Evolutionary conservation across 2,329 filamentous ascomycete genomes (phyloP), one percentile per base, ranked within the genome.

Genomic region (Thielaviopsis cerberus): DNA sequence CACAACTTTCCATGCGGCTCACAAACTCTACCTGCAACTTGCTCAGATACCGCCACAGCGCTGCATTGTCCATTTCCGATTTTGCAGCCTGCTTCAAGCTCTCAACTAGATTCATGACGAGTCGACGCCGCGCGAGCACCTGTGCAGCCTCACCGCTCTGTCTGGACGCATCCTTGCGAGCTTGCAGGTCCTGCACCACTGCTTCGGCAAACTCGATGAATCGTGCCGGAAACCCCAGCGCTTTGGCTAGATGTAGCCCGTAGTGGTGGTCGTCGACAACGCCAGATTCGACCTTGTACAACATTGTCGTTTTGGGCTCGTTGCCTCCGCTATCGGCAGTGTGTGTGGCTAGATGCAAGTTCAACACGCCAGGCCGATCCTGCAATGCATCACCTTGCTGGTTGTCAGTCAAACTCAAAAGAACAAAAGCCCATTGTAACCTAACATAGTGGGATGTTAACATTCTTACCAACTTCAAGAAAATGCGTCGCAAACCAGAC

Each of bases 401-500:
- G 17, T 8, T 20, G 48, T 6, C 8, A 20, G 4, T 6, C 13
- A 25, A 24, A 22, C n/a, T 24, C 15, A 10, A 26, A n/a, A 30
- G n/a, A 17, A 54, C 7, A 34, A 17, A 23, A 22, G 52, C 24
- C n/a, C 27, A 54, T 34, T 20, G 11, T 54, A 13, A 23, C 37
- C 13, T 20, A 15, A n/a, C 25, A 24, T 22, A n/a, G 51, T 24
- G 17, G 20, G 20, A 37, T 52, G 15, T 25, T 17, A 34, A 41
- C 22, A 17, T 11, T 22, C 71, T 62, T 67, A 77, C 76, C 70
- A 1, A 98, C 74, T 61, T 96, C 87, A 37, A 80, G 76, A 66
- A 96, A 98, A 66, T 98, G 94, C 0, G 92, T 97, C 1, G 85
- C 88, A 69, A 98, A 98, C 83, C 88, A 96, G 0, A 96, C 81